Evolutionary conservation across 2,329 filamentous ascomycete species (phyloP).

Genomic region (Coniochaeta ligniaria): DNA sequence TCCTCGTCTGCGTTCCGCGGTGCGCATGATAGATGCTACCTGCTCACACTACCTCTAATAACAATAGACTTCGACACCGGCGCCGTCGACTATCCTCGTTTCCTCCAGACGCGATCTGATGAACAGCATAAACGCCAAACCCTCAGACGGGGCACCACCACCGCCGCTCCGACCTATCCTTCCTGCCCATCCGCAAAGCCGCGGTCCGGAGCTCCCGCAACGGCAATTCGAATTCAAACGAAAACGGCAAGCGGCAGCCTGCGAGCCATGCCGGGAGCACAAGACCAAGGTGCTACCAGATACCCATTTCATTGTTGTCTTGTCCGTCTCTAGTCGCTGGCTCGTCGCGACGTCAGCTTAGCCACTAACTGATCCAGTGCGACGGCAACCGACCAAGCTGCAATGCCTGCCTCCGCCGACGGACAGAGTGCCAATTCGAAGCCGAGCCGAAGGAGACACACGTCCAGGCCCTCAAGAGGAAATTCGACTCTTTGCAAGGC

Average conservation of each 20-base stretch:
- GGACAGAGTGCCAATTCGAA: conserved; percentile 20
- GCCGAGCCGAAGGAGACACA: conserved; percentile 21
- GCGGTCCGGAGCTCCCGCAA: not conserved
- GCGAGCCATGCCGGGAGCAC: conserved; percentile 21
- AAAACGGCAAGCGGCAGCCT: conserved; percentile 14
- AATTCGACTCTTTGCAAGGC: conserved; percentile 18
- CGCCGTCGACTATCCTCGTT: not conserved
- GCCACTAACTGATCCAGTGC: conserved; percentile 14
- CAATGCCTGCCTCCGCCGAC: conserved; percentile 19
- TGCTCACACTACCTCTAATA: not conserved
- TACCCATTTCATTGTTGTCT: not conserved
- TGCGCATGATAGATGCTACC: not conserved
- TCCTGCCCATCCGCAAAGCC: not conserved
- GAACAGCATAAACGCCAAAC: not conserved
- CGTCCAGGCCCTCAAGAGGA: conserved; percentile 23
- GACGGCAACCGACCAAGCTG: conserved; percentile 21
- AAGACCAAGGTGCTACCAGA: conserved; percentile 20
- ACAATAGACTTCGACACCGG: not conserved
- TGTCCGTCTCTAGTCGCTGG: not conserved
- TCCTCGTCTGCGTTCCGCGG: not conserved
- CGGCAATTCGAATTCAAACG: conserved; percentile 1
- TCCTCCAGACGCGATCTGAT: not conserved
- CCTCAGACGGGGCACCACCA: not conserved
- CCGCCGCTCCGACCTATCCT: not conserved
- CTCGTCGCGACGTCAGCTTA: no score